phyloP scores from a whole-genome alignment of 768 basidiomycete genomes.

The Boletus rex-veris region DNA sequence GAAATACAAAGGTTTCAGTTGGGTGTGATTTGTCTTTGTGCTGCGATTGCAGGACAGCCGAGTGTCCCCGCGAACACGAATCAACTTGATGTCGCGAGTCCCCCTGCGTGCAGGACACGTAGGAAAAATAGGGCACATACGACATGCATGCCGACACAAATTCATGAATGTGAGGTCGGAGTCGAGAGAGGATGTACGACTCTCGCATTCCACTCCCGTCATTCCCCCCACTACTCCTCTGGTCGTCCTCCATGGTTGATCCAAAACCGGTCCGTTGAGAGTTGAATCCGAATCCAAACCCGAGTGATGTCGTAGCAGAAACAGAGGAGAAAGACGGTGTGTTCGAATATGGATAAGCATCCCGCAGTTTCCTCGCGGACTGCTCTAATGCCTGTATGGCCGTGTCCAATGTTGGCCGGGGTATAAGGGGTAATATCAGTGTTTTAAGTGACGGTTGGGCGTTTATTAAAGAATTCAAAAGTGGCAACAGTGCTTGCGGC shows the following conservation, averaged over 20 bases:
- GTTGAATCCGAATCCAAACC: conserved; percentile 26
- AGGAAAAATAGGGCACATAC: conserved; percentile 84
- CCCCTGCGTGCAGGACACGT: conserved; percentile 34
- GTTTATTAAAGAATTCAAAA: conserved; percentile 65
- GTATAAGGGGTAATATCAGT: conserved; percentile 70
- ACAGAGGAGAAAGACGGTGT: conserved; percentile 31
- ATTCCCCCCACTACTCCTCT: conserved; percentile 17
- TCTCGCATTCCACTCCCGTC: conserved; percentile 70
- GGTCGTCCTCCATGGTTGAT: conserved; percentile 29
- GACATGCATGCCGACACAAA: conserved; percentile 76
- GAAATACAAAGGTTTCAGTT: conserved; percentile 68
- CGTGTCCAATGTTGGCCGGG: conserved; percentile 76
- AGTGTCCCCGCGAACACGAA: conserved; percentile 37
- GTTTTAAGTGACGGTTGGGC: conserved; percentile 70
- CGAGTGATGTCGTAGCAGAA: conserved; percentile 35
- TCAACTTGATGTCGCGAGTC: conserved; percentile 19
- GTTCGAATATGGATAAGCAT: conserved; percentile 81
- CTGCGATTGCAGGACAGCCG: conserved; percentile 44
- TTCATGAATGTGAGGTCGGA: conserved; percentile 71
- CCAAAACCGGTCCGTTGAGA: conserved; percentile 31
- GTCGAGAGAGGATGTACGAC: conserved; percentile 70
- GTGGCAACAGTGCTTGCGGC: conserved; percentile 68
- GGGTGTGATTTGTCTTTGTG: conserved; percentile 69
- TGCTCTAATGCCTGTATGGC: conserved; percentile 65
- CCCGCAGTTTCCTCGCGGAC: conserved; percentile 69